A percentile compares a stretch with the other conserved stretches of the same genome.
Conservation (phyloP, 1,139 yeast species). For the Nakaseomyces delphensis region DNA sequence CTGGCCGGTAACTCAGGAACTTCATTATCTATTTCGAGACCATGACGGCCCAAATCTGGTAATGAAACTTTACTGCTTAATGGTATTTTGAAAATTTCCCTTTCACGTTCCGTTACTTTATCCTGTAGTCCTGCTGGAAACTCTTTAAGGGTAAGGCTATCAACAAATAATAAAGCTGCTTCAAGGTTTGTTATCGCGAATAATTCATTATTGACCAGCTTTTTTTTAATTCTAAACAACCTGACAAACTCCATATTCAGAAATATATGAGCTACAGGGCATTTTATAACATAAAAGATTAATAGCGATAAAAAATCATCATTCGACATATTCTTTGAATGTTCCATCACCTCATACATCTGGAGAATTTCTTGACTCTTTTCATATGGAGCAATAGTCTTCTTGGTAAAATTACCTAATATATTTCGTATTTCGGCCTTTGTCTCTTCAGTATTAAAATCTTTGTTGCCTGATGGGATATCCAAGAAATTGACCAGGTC, state of each 20-base stretch:
- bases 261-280: slow-evolving; percentile 35
- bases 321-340: slow-evolving; percentile 22
- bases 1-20: slow-evolving; percentile 6
- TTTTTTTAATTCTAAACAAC: slow-evolving; percentile 44
- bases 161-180: slow-evolving; percentile 51
- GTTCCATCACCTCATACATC: slow-evolving; percentile 25
- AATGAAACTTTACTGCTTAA: slow-evolving; percentile 17
- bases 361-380: slow-evolving; percentile 22
- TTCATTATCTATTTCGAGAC: neutral
- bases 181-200: slow-evolving; percentile 58
- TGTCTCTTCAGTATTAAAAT: slow-evolving; percentile 11
- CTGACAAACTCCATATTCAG: slow-evolving; percentile 46
- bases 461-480: slow-evolving; percentile 11
- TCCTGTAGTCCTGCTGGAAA: slow-evolving; percentile 29
- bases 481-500: slow-evolving; percentile 22
- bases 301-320: slow-evolving; percentile 52
- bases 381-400: slow-evolving; percentile 24
- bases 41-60: slow-evolving; percentile 11
- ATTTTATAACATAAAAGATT: slow-evolving; percentile 42
- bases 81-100: slow-evolving; percentile 13
- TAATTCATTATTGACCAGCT: slow-evolving; percentile 42
- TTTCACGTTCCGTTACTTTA: slow-evolving; percentile 14
- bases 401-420: slow-evolving; percentile 6
- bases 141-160: slow-evolving; percentile 38
- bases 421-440: slow-evolving; percentile 15